Base-by-base conservation (phyloP, 345 rosid genomes). In the Eucalyptus polyanthemos region DNA sequence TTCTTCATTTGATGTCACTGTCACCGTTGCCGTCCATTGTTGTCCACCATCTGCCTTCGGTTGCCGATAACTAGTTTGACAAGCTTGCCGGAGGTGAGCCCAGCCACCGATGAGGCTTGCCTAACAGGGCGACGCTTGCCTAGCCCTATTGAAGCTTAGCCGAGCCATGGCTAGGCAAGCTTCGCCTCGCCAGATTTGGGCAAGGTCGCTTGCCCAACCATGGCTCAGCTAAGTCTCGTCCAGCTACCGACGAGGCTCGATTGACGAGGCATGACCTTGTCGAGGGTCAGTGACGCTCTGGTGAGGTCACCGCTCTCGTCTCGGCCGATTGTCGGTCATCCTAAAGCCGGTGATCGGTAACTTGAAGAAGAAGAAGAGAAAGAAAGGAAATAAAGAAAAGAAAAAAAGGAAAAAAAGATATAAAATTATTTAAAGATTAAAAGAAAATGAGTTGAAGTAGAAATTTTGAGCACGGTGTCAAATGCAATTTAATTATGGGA, bases 181-280 rank as follows among this genome's bases (percentile, higher is more conserved):
- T 17, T 1, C 8, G 9, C 22, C 22, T 51, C 4, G 2, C 53
- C 7, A 50, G 1, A 50, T 50, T 0, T 50, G 7, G 51, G 17
- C 6, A 6, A 50, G 51, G 51, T 1, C 3, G 7, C 51, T 50
- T 2, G 6, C 50, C 50, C 6, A 50, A 14, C 16, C 16, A 50
- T 50, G 6, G 50, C 15, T 50, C 13, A 9, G 4, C 11, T 3
- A 11, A 45, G 49, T 45, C 49, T 45, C 2, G 1, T 5, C 56
- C 0, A 8, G 0, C 0, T 8, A 2, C 2, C 0, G 0, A 0
- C 1, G 4, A 53, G 24, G 56, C 56, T 53, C 2, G 9, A 0
- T 0, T 0, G 2, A 53, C 0, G 1, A 19, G 56, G 22, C 24
- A 53, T 2, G 24, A 22, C 56, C 56, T 53, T 4, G 2, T 2